Conservation (phyloP, 495 filamentous ascomycete species). For the Penicillium simplicissimum region DNA sequence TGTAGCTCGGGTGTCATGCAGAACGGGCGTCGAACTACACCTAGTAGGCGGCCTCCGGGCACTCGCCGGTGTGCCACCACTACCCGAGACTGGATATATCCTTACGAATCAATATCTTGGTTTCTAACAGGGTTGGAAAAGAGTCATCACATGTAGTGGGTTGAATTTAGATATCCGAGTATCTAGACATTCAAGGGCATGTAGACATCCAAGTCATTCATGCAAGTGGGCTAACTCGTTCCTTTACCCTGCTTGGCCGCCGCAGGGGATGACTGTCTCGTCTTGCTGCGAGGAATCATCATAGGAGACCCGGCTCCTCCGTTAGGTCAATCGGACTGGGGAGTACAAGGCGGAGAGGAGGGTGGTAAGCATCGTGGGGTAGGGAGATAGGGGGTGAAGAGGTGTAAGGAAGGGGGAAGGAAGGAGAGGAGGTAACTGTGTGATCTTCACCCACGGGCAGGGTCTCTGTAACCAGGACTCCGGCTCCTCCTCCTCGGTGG, state of each 20-base stretch:
- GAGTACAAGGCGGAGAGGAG: not conserved
- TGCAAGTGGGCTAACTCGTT: not conserved
- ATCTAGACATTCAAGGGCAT: not conserved
- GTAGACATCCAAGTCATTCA: not conserved
- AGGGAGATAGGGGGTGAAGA: not conserved
- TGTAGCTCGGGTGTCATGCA: not conserved
- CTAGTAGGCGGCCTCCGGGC: too few species aligned
- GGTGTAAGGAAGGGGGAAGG: not conserved
- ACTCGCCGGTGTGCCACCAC: too few species aligned
- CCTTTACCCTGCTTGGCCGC: not conserved
- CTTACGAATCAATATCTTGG: too few species aligned
- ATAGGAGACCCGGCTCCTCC: too few species aligned
- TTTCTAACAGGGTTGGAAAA: too few species aligned
- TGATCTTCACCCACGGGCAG: slow-evolving; percentile 13
- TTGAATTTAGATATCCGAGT: slow-evolving; percentile 4
- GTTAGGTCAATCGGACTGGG: not conserved
- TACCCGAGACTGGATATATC: too few species aligned
- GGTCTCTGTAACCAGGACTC: slow-evolving; percentile 38
- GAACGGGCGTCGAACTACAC: too few species aligned
- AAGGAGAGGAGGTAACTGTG: not conserved
- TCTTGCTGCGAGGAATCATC: not conserved
- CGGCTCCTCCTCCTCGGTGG: slow-evolving; percentile 42
- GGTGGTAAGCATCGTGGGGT: not conserved
- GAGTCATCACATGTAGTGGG: slow-evolving; percentile 17
- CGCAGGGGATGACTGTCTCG: not conserved